Evolutionary conservation across 768 basidiomycete species (phyloP).

Genomic region (Boletus huronensis): DNA sequence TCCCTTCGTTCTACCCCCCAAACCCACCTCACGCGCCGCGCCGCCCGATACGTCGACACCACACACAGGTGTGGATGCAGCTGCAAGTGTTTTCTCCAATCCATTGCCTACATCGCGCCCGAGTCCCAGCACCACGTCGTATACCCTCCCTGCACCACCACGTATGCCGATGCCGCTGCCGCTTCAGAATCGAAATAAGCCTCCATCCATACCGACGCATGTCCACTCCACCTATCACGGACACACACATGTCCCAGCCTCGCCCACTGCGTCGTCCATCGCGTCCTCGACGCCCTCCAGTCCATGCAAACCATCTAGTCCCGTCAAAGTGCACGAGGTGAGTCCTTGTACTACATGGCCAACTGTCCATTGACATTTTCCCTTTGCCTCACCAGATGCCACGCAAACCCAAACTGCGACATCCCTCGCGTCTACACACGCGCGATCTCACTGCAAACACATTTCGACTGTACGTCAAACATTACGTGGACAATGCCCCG

Average conservation of each 20-base stretch:
- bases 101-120: slow-evolving; percentile 2
- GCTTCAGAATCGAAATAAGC: slow-evolving; percentile 8
- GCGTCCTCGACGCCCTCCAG: slow-evolving; percentile 30
- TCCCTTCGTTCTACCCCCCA: slow-evolving; percentile 45
- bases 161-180: slow-evolving; percentile 8
- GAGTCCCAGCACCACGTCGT: background rate
- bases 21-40: slow-evolving; percentile 8
- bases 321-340: slow-evolving; percentile 14
- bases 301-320: slow-evolving; percentile 27
- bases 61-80: background rate
- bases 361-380: background rate
- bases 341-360: background rate
- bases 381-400: background rate
- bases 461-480: slow-evolving; percentile 73
- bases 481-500: slow-evolving; percentile 66
- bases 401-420: slow-evolving; percentile 53
- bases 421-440: slow-evolving; percentile 66
- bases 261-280: slow-evolving; percentile 22
- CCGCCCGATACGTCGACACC: background rate
- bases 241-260: slow-evolving; percentile 13
- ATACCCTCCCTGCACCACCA: slow-evolving; percentile 15
- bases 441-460: slow-evolving; percentile 67
- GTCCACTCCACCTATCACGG: background rate
- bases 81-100: slow-evolving; percentile 11
- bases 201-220: background rate